Evolutionary conservation across 257 asterid species (phyloP).

Genomic region (Gardenia jasminoides): DNA sequence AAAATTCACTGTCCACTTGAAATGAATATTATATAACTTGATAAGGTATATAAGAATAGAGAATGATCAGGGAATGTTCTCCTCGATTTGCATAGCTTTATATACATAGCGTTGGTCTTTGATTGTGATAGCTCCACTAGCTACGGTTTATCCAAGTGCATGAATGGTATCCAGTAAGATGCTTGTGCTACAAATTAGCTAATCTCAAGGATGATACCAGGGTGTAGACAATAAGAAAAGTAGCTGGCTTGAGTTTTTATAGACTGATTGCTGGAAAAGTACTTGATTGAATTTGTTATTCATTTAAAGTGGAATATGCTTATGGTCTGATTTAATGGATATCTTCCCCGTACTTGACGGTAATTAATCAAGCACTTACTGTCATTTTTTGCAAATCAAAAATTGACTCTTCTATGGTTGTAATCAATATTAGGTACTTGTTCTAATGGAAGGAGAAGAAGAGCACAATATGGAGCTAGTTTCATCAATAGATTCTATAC

Average conservation of each 20-base stretch:
- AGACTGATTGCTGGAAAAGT: neutral
- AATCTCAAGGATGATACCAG: slow-evolving; percentile 57
- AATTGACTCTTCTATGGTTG: no score
- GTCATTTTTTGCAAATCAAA: no score
- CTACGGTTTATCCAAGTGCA: slow-evolving; percentile 13
- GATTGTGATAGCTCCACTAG: slow-evolving; percentile 3
- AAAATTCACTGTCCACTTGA: no score
- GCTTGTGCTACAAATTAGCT: slow-evolving; percentile 47
- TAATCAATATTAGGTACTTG: no score
- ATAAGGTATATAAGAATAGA: neutral
- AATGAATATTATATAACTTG: neutral
- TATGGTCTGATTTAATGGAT: neutral
- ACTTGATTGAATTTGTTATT: neutral
- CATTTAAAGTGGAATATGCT: neutral
- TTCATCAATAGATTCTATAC: no score
- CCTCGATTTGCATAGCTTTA: neutral
- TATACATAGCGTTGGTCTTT: neutral
- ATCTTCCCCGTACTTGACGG: neutral
- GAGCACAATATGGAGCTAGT: no score
- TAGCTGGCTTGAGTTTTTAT: slow-evolving; percentile 13
- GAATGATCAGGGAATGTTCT: slow-evolving; percentile 4
- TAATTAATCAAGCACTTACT: no score
- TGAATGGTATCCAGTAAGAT: slow-evolving; percentile 33
- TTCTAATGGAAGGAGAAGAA: no score
- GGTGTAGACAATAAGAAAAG: slow-evolving; percentile 23